phyloP scores from a whole-genome alignment of 768 basidiomycete species.

The Piloderma croceum region DNA sequence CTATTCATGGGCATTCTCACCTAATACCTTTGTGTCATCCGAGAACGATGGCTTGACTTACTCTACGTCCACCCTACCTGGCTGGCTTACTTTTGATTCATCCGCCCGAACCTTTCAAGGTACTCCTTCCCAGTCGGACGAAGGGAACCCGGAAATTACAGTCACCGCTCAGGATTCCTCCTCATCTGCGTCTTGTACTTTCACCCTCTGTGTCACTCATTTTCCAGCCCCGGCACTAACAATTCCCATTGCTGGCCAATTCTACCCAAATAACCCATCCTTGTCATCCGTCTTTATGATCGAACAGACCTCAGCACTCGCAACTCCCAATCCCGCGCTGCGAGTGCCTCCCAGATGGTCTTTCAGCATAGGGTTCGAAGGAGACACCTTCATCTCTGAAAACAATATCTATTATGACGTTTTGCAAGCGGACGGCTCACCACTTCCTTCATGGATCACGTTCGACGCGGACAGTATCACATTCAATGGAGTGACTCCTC shows the following conservation, averaged over 20 bases:
- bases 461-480: conserved; percentile 68
- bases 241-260: conserved; percentile 53
- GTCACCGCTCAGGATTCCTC: conserved; percentile 56
- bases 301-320: conserved; percentile 52
- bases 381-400: conserved; percentile 50
- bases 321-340: conserved; percentile 46
- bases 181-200: conserved; percentile 45
- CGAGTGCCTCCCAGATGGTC: conserved; percentile 81
- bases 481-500: conserved; percentile 73
- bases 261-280: conserved; percentile 51
- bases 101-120: conserved; percentile 58
- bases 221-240: conserved; percentile 49
- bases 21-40: conserved; percentile 55
- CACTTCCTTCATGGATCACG: conserved; percentile 67
- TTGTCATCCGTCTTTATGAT: conserved; percentile 75
- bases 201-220: conserved; percentile 54
- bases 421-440: conserved; percentile 58
- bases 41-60: conserved; percentile 43
- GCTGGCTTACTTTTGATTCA: conserved; percentile 75
- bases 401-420: conserved; percentile 58
- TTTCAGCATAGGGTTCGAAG: conserved; percentile 81
- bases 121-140: conserved; percentile 55
- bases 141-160: conserved; percentile 55
- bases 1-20: conserved; percentile 68
- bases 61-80: conserved; percentile 52